Conservation (phyloP, 1,139 yeast species). For the Magnusiomyces sp. region DNA sequence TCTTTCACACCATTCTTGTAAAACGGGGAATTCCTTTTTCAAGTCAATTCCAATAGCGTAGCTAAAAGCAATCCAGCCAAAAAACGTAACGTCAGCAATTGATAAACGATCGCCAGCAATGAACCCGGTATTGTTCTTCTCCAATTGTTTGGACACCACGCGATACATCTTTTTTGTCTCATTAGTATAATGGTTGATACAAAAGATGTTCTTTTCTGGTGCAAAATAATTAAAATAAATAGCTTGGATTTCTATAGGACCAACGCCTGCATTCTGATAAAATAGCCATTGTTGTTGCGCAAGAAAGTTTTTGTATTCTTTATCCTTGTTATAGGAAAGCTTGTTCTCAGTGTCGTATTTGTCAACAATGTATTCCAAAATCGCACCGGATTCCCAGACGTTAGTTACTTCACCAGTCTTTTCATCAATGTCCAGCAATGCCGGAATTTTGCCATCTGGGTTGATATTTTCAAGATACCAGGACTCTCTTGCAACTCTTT, state of each 20-base stretch:
- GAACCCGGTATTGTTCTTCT: slow-evolving; percentile 40
- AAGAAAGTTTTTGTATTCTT: slow-evolving; percentile 43
- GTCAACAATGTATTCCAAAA: slow-evolving; percentile 47
- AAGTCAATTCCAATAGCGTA: slow-evolving; percentile 33
- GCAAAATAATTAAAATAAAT: slow-evolving; percentile 40
- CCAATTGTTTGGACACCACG: slow-evolving; percentile 44
- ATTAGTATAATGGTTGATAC: slow-evolving; percentile 40
- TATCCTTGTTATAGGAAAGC: slow-evolving; percentile 39
- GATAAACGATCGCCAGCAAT: slow-evolving; percentile 50
- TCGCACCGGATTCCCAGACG: slow-evolving; percentile 49
- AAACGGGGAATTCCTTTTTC: slow-evolving; percentile 36
- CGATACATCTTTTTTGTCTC: slow-evolving; percentile 48
- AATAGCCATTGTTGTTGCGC: slow-evolving; percentile 44
- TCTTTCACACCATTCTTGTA: slow-evolving; percentile 40
- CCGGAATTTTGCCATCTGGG: slow-evolving; percentile 58
- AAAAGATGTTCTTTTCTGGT: slow-evolving; percentile 43
- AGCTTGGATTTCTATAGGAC: slow-evolving; percentile 57
- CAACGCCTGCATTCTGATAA: slow-evolving; percentile 52
- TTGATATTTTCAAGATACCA: slow-evolving; percentile 49
- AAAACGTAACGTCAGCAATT: slow-evolving; percentile 45
- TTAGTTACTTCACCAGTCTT: slow-evolving; percentile 23
- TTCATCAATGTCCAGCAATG: slow-evolving; percentile 38
- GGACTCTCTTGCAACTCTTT: slow-evolving; percentile 40
- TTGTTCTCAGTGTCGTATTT: slow-evolving; percentile 48
- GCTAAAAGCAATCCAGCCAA: slow-evolving; percentile 32